A percentile compares a stretch with the other conserved stretches of the same genome.
These are phyloP conservation scores for Holtermannia corniformis DNA, from an alignment of 768 basidiomycete species.

Conservation along the genomic window DNA sequence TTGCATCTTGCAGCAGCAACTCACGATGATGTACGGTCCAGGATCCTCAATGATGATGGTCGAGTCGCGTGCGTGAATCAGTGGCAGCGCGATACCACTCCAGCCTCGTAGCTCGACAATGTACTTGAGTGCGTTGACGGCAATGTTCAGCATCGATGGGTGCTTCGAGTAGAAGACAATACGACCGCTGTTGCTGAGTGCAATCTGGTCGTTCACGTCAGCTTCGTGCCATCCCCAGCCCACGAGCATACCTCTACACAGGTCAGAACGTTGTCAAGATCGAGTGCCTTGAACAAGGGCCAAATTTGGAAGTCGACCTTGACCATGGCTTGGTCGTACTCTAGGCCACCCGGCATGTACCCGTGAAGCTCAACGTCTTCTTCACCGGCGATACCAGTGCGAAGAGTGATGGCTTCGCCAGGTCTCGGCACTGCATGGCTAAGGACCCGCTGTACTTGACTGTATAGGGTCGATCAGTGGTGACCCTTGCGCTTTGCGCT, in stretches of 20 bases:
- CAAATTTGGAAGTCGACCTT: slow-evolving; percentile 96
- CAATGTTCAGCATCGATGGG: slow-evolving; percentile 76
- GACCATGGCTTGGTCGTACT: slow-evolving; percentile 81
- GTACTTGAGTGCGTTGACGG: slow-evolving; percentile 82
- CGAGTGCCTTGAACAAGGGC: slow-evolving; percentile 87
- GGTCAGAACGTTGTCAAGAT: slow-evolving; percentile 85
- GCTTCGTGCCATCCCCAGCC: neutral
- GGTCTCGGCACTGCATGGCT: slow-evolving; percentile 32
- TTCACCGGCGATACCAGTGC: slow-evolving; percentile 13
- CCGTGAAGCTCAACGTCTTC: slow-evolving; percentile 13
- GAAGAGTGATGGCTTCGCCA: slow-evolving; percentile 27
- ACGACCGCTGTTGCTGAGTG: slow-evolving; percentile 74
- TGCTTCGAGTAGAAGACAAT: slow-evolving; percentile 80
- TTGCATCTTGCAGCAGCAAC: neutral
- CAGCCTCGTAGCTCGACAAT: slow-evolving; percentile 86
- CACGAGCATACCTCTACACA: slow-evolving; percentile 55
- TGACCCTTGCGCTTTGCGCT: neutral
- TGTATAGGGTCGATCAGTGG: neutral
- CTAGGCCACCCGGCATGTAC: slow-evolving; percentile 53
- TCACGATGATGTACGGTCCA: slow-evolving; percentile 85
- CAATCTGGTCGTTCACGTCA: slow-evolving; percentile 47
- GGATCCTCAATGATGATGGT: slow-evolving; percentile 93
- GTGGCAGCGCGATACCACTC: slow-evolving; percentile 72
- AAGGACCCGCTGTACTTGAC: slow-evolving; percentile 36
- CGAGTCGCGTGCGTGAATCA: slow-evolving; percentile 56